A percentile compares a stretch with the other conserved stretches of the same genome.
phyloP scores from a whole-genome alignment of 192 early-diverging fungal genomes.

The Umbelopsis sp. region DNA sequence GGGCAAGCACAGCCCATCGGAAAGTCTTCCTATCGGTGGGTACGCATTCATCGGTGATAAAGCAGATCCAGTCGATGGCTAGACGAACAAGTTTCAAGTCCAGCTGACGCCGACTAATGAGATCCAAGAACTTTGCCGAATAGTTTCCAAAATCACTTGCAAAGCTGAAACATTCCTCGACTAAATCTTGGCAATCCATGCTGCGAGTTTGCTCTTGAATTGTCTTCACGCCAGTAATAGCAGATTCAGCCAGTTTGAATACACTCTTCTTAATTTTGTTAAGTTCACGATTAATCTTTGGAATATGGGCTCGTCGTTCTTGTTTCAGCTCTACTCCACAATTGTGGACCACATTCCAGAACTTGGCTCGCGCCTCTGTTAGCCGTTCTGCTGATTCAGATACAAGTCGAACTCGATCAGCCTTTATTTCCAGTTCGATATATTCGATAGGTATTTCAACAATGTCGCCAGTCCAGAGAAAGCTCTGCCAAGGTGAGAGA shows the following conservation, averaged over 20 bases:
- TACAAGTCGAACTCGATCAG: conserved; percentile 58
- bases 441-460: conserved; percentile 41
- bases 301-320: conserved; percentile 59
- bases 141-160: conserved; percentile 70
- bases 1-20: conserved; percentile 81
- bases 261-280: conserved; percentile 59
- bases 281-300: conserved; percentile 56
- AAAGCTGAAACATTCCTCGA: conserved; percentile 74
- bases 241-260: conserved; percentile 53
- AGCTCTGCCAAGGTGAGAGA: conserved; percentile 57
- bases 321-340: conserved; percentile 49
- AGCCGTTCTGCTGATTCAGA: conserved; percentile 46
- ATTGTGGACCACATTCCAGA: conserved; percentile 50
- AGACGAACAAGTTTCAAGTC: conserved; percentile 70
- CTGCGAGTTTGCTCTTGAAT: conserved; percentile 52
- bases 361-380: conserved; percentile 44
- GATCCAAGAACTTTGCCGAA: conserved; percentile 59
- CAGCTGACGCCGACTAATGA: conserved; percentile 56
- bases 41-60: conserved; percentile 81
- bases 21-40: conserved; percentile 80
- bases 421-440: conserved; percentile 49
- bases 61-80: conserved; percentile 86
- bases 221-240: conserved; percentile 55
- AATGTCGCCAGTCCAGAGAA: conserved; percentile 57
- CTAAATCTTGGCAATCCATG: conserved; percentile 57